Base-by-base conservation (phyloP, 2,329 filamentous ascomycete species). In the Penicillium sp. region DNA sequence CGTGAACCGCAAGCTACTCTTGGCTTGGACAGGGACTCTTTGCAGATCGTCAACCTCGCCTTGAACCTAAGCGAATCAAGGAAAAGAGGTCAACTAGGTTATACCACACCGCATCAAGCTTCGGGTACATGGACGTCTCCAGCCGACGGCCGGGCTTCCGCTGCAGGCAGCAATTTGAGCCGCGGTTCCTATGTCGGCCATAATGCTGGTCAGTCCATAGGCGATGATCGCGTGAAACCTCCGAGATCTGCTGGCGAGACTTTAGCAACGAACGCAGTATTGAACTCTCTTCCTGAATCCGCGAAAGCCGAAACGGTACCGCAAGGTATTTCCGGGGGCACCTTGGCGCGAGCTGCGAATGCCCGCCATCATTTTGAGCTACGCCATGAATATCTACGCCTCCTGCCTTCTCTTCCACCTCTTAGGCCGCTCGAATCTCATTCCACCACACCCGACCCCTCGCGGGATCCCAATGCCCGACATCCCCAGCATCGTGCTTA, bases 11-110 rank as follows among this genome's bases (percentile, higher is more conserved):
- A 66, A 58, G 53, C 69, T 48, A 64, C 72, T 19, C 56, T 72
- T 51, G 81, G 77, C 6, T 73, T 91, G 21, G 88, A 92, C 69
- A 84, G 90, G 63, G 93, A 97, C 71, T 90, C 93, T 7, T 87
- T 90, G 4, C 91, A 97, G 76, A 96, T 98, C 66, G 92, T 98
- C 47, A 93, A 93, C 71, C 91, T 98, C 86, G 94, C 94, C 1
- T 79, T 98, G 69, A 95, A 90, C 66, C 79, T 98, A 54, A 96
- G 91, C 79, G 92, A 97, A 76, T 71, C 87, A 88, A 66, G 87
- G 87, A 72, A 84, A 84, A 78, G 91, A 82, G 64, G 87, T 80
- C 75, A 86, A 82, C 76, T 85, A 81, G 76, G 88, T 74, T 75
- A 84, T 77, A 67, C 86, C 71, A 59, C 86, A 73, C 72, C 85